Evolutionary conservation across 139 green algal species (phyloP).

Genomic region (Limnomonas spitsbergensis): DNA sequence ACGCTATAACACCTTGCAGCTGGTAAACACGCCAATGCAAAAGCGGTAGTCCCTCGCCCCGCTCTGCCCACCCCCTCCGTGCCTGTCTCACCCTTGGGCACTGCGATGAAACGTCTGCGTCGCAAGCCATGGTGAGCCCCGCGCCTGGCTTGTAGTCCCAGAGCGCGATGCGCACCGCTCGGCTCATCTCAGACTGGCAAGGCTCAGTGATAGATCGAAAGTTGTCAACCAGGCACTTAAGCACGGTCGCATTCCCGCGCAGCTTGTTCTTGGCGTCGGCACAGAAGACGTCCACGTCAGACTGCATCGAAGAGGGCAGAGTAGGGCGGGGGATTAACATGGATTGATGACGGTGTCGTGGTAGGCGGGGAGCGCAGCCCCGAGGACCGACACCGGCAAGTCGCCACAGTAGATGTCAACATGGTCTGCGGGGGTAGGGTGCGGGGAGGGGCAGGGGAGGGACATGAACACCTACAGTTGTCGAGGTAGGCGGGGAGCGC

Average conservation of each 20-base stretch:
- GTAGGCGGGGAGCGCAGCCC: too few species aligned
- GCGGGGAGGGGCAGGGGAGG: too few species aligned
- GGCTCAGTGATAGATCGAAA: background rate
- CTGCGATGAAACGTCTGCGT: constrained; percentile 41
- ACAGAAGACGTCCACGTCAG: constrained; percentile 4
- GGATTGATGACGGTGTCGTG: too few species aligned
- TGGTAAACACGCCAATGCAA: constrained; percentile 45
- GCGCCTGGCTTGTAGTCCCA: constrained; percentile 72
- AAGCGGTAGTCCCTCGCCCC: constrained; percentile 64
- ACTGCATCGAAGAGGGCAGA: background rate
- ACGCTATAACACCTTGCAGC: constrained; percentile 37
- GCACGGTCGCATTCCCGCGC: constrained; percentile 61
- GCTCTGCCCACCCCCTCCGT: constrained; percentile 37
- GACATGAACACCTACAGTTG: too few species aligned
- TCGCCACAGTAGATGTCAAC: too few species aligned
- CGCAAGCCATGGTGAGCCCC: constrained; percentile 67
- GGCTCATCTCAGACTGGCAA: constrained; percentile 60
- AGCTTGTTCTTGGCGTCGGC: constrained; percentile 32
- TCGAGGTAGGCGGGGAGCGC: too few species aligned
- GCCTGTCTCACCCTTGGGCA: constrained; percentile 13
- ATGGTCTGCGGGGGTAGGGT: too few species aligned
- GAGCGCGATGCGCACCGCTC: constrained; percentile 75
- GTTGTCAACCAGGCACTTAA: constrained; percentile 68
- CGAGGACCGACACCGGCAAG: too few species aligned
- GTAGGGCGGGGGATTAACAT: too few species aligned